Evolutionary conservation across 2,329 filamentous ascomycete genomes (phyloP).

Genomic region (Neofusicoccum cordaticola): DNA sequence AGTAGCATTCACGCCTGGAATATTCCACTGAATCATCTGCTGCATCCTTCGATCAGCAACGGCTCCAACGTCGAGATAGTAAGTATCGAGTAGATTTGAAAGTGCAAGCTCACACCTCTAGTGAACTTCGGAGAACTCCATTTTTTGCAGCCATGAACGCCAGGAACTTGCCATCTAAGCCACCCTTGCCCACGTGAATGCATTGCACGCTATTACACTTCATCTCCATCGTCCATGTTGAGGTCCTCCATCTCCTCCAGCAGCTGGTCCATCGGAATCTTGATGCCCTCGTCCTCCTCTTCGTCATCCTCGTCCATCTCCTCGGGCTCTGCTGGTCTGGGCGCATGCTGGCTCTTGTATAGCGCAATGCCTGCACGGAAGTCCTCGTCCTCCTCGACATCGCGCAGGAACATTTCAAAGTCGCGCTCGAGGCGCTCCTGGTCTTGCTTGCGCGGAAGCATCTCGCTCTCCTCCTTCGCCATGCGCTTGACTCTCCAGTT

Average conservation of each 20-base stretch:
- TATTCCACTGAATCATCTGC: neutral
- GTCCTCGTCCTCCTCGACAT: constrained; percentile 94
- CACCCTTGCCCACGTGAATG: neutral
- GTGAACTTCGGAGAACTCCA: constrained; percentile 3
- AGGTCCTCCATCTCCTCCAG: constrained; percentile 93
- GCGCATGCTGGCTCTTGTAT: constrained; percentile 67
- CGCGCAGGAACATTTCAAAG: constrained; percentile 94
- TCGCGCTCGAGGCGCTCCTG: constrained; percentile 86
- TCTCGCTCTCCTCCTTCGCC: constrained; percentile 82
- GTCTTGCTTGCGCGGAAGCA: constrained; percentile 82
- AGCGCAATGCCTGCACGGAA: constrained; percentile 78
- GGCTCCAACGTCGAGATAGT: neutral
- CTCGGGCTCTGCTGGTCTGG: constrained; percentile 63
- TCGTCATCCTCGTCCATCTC: constrained; percentile 59
- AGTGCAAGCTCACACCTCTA: neutral
- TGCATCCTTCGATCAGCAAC: neutral
- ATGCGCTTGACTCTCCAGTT: constrained; percentile 96
- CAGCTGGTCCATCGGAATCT: constrained; percentile 57
- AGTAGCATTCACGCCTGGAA: neutral
- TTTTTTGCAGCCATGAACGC: constrained; percentile 6
- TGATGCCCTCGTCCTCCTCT: constrained; percentile 52
- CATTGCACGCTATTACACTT: neutral
- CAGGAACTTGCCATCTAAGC: neutral
- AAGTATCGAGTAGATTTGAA: neutral
- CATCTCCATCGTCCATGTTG: constrained; percentile 59